phyloP scores from a whole-genome alignment of 306 rosid genomes.

The Ceratonia siliqua region DNA sequence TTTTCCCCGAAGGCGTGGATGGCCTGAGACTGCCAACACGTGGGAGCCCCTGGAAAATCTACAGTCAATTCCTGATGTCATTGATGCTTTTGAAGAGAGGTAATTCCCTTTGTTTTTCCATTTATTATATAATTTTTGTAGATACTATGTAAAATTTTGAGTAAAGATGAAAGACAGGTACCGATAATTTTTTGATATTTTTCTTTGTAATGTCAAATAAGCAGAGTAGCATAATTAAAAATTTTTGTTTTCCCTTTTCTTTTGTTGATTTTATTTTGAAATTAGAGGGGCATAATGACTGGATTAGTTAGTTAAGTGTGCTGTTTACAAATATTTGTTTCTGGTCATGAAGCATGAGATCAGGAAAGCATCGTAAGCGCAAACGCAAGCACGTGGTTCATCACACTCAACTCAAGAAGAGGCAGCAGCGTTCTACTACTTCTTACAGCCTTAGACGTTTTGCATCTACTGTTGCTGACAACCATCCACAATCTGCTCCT shows the following conservation, averaged over 20 bases:
- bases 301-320: not conserved
- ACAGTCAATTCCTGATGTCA: slow-evolving; percentile 77
- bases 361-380: slow-evolving; percentile 64
- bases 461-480: slow-evolving; percentile 36
- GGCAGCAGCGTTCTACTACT: slow-evolving; percentile 49
- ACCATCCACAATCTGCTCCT: slow-evolving; percentile 39
- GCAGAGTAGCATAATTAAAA: not conserved
- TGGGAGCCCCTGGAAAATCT: slow-evolving; percentile 97
- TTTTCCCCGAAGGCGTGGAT: slow-evolving; percentile 64
- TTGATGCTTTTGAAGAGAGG: slow-evolving; percentile 83
- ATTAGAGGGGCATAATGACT: not conserved
- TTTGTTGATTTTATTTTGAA: not conserved
- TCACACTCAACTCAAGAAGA: slow-evolving; percentile 61
- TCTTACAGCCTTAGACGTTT: slow-evolving; percentile 48
- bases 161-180: not conserved
- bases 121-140: not conserved
- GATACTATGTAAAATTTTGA: not conserved
- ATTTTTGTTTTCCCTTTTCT: not conserved
- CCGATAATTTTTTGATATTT: not conserved
- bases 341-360: slow-evolving; percentile 51
- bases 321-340: slow-evolving; percentile 1
- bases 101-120: slow-evolving; percentile 13
- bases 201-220: not conserved
- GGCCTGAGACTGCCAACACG: slow-evolving; percentile 93
- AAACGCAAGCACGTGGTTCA: slow-evolving; percentile 66